Conservation (phyloP, 2,329 filamentous ascomycete species). For the Colletotrichum gigasporum region DNA sequence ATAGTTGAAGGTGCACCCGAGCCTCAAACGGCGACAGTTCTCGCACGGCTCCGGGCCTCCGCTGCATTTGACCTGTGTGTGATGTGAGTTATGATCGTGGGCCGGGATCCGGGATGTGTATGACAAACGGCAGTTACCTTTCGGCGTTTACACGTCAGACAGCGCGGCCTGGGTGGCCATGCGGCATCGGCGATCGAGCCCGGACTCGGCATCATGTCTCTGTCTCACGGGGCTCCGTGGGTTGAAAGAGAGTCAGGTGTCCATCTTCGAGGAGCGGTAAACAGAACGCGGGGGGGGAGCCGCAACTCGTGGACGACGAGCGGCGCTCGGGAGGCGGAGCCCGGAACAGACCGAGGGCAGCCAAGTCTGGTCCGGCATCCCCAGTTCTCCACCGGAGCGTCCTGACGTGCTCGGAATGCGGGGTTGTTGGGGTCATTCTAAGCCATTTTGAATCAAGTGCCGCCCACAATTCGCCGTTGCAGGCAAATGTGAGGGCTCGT, state of each 20-base stretch:
- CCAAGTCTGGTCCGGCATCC: conserved; percentile 13
- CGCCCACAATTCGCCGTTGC: background rate
- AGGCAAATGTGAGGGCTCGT: background rate
- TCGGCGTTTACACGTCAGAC: conserved; percentile 18
- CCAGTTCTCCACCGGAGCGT: conserved; percentile 13
- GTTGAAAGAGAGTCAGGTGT: background rate
- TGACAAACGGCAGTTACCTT: background rate
- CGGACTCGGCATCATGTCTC: conserved; percentile 14
- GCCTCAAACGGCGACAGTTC: conserved; percentile 7
- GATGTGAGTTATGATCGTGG: background rate
- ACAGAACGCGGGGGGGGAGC: background rate
- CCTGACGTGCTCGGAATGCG: conserved; percentile 22
- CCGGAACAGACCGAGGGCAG: conserved; percentile 19
- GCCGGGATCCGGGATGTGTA: background rate
- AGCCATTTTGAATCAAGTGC: background rate
- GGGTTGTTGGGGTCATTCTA: conserved; percentile 12
- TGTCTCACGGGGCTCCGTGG: background rate
- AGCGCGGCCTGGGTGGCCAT: background rate
- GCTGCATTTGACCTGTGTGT: conserved; percentile 2
- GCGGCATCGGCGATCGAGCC: background rate
- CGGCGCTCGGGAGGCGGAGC: conserved; percentile 5
- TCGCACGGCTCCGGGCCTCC: conserved; percentile 16
- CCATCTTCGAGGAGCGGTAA: too few species aligned
- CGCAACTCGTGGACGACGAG: background rate
- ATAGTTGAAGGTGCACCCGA: conserved; percentile 19